These are phyloP conservation scores for Marasmius oreades DNA, from an alignment of 1,284 basidiomycete genomes.

Conservation along the genomic window DNA sequence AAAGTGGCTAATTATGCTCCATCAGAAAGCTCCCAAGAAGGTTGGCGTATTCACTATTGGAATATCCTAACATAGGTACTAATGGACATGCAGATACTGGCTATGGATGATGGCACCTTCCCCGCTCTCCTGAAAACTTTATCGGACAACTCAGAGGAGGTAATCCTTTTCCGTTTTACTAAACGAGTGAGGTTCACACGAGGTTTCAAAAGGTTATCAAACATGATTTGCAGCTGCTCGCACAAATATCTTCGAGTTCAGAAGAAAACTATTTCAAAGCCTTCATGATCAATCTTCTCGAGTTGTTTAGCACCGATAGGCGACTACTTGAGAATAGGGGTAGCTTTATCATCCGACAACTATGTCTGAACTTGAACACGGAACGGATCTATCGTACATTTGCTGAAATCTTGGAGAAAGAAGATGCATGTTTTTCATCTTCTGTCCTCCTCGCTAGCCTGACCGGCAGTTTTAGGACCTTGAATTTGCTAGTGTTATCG, in stretches of 20 bases:
- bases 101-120: slow-evolving; percentile 96
- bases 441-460: neutral
- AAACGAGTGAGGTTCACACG: slow-evolving; percentile 1
- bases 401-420: slow-evolving; percentile 96
- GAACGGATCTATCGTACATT: slow-evolving; percentile 95
- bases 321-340: slow-evolving; percentile 89
- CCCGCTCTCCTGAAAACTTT: slow-evolving; percentile 93
- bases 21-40: slow-evolving; percentile 96
- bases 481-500: slow-evolving; percentile 96
- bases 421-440: slow-evolving; percentile 64
- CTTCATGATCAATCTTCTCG: slow-evolving; percentile 94
- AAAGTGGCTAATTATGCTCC: slow-evolving; percentile 98
- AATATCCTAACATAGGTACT: neutral
- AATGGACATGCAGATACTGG: slow-evolving; percentile 65
- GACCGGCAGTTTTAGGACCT: slow-evolving; percentile 66
- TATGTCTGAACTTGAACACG: slow-evolving; percentile 93
- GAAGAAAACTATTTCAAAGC: slow-evolving; percentile 94
- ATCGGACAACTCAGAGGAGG: slow-evolving; percentile 96
- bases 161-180: slow-evolving; percentile 22
- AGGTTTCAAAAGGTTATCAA: slow-evolving; percentile 73
- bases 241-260: slow-evolving; percentile 93
- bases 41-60: slow-evolving; percentile 32
- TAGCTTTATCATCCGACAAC: slow-evolving; percentile 93
- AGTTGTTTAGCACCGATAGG: slow-evolving; percentile 93
- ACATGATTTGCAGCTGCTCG: slow-evolving; percentile 91